These are phyloP conservation scores for Tolypocladium endophyticum DNA, from an alignment of 2,329 filamentous ascomycete genomes.

Conservation along the genomic window DNA sequence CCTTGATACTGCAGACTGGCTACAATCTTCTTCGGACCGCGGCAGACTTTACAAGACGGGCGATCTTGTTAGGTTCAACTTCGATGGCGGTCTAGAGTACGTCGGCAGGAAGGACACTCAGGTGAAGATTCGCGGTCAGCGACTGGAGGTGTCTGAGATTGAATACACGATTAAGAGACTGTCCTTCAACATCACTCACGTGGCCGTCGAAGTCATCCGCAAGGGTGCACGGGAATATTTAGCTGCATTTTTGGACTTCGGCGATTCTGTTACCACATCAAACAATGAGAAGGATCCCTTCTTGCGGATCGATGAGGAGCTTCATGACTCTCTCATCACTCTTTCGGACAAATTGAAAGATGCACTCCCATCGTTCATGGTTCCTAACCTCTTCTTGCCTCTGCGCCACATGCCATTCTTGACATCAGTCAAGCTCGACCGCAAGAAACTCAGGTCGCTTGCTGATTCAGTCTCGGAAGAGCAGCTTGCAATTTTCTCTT, in stretches of 20 bases:
- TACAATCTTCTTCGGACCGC: neutral
- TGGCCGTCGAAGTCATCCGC: neutral
- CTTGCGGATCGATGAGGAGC: neutral
- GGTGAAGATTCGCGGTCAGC: conserved; percentile 46
- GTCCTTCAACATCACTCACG: neutral
- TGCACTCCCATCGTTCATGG: conserved; percentile 24
- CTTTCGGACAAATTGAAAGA: neutral
- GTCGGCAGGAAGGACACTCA: conserved; percentile 45
- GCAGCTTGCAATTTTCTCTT: neutral
- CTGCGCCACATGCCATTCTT: conserved; percentile 23
- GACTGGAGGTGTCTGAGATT: conserved; percentile 33
- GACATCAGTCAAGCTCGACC: conserved; percentile 4
- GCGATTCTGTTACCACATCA: conserved; percentile 6
- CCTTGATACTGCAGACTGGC: conserved; percentile 34
- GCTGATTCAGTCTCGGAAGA: neutral
- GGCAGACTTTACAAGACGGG: conserved; percentile 32
- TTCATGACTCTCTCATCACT: neutral
- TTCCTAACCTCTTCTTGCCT: conserved; percentile 28
- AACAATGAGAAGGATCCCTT: conserved; percentile 9
- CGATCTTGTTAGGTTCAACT: conserved; percentile 31
- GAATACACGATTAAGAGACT: conserved; percentile 5
- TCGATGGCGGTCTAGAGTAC: conserved; percentile 28
- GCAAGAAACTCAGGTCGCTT: neutral
- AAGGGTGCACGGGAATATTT: neutral
- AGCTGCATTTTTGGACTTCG: neutral